These are phyloP conservation scores for Erythrobasidium hasegawianum DNA, from an alignment of 1,284 basidiomycete species.

Conservation along the genomic window DNA sequence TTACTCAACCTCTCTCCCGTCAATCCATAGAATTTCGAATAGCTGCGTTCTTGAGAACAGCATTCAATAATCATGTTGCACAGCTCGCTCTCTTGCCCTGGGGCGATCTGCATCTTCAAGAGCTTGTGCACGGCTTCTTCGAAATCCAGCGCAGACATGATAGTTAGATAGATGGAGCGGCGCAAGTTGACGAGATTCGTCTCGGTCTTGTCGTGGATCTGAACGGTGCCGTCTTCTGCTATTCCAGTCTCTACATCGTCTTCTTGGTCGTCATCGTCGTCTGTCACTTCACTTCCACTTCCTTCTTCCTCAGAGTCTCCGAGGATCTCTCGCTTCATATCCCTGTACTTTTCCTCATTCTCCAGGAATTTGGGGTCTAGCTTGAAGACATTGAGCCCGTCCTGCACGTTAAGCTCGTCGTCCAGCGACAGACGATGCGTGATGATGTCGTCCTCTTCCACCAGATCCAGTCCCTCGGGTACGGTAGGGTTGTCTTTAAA, in stretches of 20 bases:
- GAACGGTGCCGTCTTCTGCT: conserved; percentile 62
- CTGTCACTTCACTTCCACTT: conserved; percentile 55
- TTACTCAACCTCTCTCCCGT: conserved; percentile 95
- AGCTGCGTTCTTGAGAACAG: conserved; percentile 98
- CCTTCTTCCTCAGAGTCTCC: conserved; percentile 60
- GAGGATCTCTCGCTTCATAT: conserved; percentile 89
- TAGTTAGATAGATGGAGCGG: conserved; percentile 90
- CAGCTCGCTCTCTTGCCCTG: conserved; percentile 93
- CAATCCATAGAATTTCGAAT: conserved; percentile 91
- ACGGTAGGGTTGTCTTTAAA: conserved; percentile 97
- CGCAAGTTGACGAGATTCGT: conserved; percentile 94
- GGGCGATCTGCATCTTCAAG: conserved; percentile 83
- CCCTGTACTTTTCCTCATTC: conserved; percentile 89
- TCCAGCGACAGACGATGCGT: conserved; percentile 89
- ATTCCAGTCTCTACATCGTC: conserved; percentile 51
- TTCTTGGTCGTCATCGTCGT: conserved; percentile 61
- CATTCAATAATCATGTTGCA: conserved; percentile 99
- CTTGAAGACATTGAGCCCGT: conserved; percentile 95
- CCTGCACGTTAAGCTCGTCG: conserved; percentile 88
- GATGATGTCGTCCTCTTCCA: conserved; percentile 96
- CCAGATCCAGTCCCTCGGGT: conserved; percentile 88
- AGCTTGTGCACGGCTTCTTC: conserved; percentile 99
- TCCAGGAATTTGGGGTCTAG: conserved; percentile 80
- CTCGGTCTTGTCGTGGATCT: conserved; percentile 90
- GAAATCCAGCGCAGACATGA: conserved; percentile 85